Evolutionary conservation across 306 rosid genomes (phyloP), one percentile per base, ranked within the genome.

Genomic region (barrel medic (Medicago truncatula)): DNA sequence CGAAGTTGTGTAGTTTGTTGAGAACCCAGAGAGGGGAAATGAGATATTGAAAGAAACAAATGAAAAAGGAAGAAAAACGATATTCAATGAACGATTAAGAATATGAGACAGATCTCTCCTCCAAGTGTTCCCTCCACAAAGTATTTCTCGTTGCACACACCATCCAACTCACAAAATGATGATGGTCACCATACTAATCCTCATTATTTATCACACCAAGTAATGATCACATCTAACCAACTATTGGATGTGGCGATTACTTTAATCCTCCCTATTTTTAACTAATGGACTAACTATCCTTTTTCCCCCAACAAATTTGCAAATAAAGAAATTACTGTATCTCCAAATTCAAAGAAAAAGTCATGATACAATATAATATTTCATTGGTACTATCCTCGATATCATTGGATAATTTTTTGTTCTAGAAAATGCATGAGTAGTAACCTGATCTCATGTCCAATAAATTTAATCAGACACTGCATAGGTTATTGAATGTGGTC

Each of bases 21-120:
- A 50, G 56, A 50, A 50, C 56, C 38, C 38, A 34, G 38, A 34
- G 38, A 34, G 38, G 38, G 38, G 38, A 34, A 34, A 34, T 34
- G 38, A 34, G 38, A 34, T 0, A 34, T 34, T 6, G 38, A 34
- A 34, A 5, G 38, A 34, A 34, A 4, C 7, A 4, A 34, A 34
- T 4, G 38, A 4, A 34, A 34, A 34, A 34, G 38, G 38, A 34
- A 34, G 38, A 34, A 4, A 34, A 50, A 50, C 15, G 15, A 50
- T 50, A n/a, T n/a, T 50, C 56, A 50, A 50, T n/a, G 56, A 50
- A 50, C n/a, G 56, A 50, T 50, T 15, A 50, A 50, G 56, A 50
- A 50, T 7, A 49, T 7, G 54, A 49, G 17, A n/a, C 56, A 50
- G 20, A 50, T 50, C 38, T 50, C 56, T 50, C 56, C 20, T 50